Base-by-base conservation (phyloP, 2,329 filamentous ascomycete species). In the Colletotrichum graminicola region DNA sequence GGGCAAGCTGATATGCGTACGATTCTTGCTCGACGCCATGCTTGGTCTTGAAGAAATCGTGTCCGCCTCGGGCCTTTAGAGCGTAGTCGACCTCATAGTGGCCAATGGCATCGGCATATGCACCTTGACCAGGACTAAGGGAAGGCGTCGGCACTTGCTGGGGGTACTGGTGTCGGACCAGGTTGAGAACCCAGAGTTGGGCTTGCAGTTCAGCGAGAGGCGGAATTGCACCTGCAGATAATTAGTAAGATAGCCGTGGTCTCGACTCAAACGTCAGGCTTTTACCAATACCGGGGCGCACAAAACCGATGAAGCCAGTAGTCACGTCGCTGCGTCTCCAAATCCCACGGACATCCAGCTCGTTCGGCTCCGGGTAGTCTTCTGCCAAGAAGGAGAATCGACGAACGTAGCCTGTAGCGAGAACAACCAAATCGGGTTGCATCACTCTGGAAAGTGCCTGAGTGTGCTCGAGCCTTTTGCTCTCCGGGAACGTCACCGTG, bases 301-400 rank as follows among this genome's bases (percentile, higher is more conserved):
- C 78, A 66, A 86, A 86, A 11, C 85, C 85, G 60, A 87, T 84
- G 73, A 84, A 87, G 3, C 79, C 84, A 0, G 86, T 73, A 0
- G 79, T 79, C 1, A 82, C 77, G 43, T 84, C 80, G 4, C 76
- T 77, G 3, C 75, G 66, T 34, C 78, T 80, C 76, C 89, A 90
- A 57, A 91, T 82, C 23, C 85, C 81, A n/a, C 87, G 84, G 18
- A 89, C 84, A 71, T 85, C 83, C 26, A 83, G 78, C 57, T 88
- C 84, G 59, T 83, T 77, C 8, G 86, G 83, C 6, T 78, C 80
- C 0, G 86, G 83, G 65, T 84, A 85, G 1, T 74, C 74, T 0
- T 75, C 72, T 18, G 77, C 74, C 11, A 86, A 75, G 73, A 86
- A 86, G 0, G 74, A 75, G 56, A 86, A 85, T 2, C 77, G 75